Conservation (phyloP, 805 yeast species). For the Candida sonorensis region DNA sequence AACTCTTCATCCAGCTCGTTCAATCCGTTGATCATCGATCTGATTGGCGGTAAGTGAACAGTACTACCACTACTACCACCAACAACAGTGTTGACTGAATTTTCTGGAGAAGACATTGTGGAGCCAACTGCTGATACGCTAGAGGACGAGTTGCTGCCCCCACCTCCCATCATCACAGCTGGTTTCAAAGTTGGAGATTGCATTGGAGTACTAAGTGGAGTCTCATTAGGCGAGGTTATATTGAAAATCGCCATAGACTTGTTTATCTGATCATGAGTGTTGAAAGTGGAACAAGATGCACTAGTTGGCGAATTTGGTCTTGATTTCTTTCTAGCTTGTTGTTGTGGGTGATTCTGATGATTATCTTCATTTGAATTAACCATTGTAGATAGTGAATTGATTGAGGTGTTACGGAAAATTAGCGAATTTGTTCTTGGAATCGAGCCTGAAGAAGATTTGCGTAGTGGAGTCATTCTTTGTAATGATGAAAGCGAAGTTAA, state of each 20-base stretch:
- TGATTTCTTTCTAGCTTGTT: conserved; percentile 31
- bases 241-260: conserved; percentile 25
- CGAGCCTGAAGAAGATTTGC: conserved; percentile 21
- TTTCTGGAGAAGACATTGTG: too few relatives aligned
- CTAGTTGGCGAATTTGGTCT: conserved; percentile 25
- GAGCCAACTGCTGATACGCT: too few relatives aligned
- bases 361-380: conserved; percentile 9
- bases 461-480: conserved; percentile 58
- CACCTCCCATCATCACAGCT: too few relatives aligned
- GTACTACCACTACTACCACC: conserved; percentile 2
- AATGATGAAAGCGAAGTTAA: conserved; percentile 37
- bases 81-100: too few relatives aligned
- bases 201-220: conserved; percentile 29
- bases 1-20: conserved; percentile 21
- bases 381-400: conserved; percentile 21
- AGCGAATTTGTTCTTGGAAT: conserved; percentile 15
- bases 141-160: too few relatives aligned
- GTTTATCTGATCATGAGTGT: conserved; percentile 27
- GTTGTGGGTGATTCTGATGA: too few relatives aligned
- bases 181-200: conserved; percentile 32
- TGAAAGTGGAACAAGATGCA: conserved; percentile 28
- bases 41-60: conserved; percentile 27
- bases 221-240: conserved; percentile 28
- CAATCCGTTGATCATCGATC: conserved; percentile 24
- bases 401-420: conserved; percentile 11